Evolutionary conservation across 495 filamentous ascomycete species (phyloP), one percentile per base, ranked within the genome.

Genomic region (Cercophora samala): DNA sequence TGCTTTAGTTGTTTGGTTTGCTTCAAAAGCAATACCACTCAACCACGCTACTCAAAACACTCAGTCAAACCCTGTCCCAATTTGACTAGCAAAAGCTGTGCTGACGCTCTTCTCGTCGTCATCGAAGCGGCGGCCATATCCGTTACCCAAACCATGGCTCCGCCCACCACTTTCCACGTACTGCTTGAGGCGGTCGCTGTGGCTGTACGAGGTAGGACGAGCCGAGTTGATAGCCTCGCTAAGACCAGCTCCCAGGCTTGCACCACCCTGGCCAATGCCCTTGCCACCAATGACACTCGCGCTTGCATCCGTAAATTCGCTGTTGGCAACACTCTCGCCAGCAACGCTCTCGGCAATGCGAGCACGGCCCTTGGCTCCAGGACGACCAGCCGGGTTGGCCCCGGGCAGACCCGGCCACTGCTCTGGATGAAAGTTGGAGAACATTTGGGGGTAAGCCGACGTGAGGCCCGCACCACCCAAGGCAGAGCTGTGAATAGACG

Each of bases 101-200:
- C 91, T 96, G 71, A 98, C 86, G 76, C 94, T 97, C 77, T 94
- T 91, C 66, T 93, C 91, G 75, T 98, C 95, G 67, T 99, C 95
- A 69, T 98, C 95, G 55, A 87, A 90, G 67, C 91, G 92, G 58
- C 91, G 90, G 13, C 88, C 88, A 68, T 90, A 93, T 56, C 92
- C 89, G 73, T 90, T 93, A 64, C 85, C 81, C 63, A 80, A 84
- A 64, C 87, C 87, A 58, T 77, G 18, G 5, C 58, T 73, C 24
- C 79, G 78, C 25, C 83, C 83, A 68, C 84, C 83, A 71, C 86
- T 87, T 73, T 97, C 93, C 63, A 98, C 93, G 76, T 97, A 98
- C 74, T 98, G 94, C 75, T 89, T 94, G 32, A 97, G 82, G 66
- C 92, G 81, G 62, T 84, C 82, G 66, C 80, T 82, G 56, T 83